These are phyloP conservation scores for Anthoceros angustus DNA, from an alignment of 225 moss, liverwort and hornwort species.

Conservation along the genomic window DNA sequence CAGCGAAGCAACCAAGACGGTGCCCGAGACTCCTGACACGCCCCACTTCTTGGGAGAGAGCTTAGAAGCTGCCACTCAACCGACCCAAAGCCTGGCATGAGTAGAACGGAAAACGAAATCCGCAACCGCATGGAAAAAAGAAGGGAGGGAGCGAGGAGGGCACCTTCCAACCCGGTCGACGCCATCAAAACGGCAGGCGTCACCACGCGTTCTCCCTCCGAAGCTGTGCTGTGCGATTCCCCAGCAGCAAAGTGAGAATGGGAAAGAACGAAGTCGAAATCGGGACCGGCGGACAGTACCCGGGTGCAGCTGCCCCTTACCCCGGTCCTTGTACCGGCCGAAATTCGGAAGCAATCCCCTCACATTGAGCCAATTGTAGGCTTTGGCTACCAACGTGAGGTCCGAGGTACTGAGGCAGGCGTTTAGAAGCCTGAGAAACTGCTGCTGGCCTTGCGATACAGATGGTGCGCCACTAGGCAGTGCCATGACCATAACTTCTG, in stretches of 20 bases:
- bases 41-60: constrained; percentile 99
- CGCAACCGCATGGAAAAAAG: neutral
- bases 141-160: neutral
- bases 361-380: constrained; percentile 57
- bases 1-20: constrained; percentile 39
- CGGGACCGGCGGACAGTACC: neutral
- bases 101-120: neutral
- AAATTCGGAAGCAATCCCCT: constrained; percentile 49
- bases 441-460: constrained; percentile 3
- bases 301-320: constrained; percentile 14
- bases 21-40: constrained; percentile 42
- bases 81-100: neutral
- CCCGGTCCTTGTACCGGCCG: constrained; percentile 54
- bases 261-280: constrained; percentile 5
- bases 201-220: constrained; percentile 51
- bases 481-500: neutral
- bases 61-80: constrained; percentile 47
- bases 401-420: constrained; percentile 44
- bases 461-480: neutral
- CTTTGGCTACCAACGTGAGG: constrained; percentile 51
- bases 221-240: constrained; percentile 23
- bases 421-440: constrained; percentile 53
- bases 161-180: constrained; percentile 67
- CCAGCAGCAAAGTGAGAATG: constrained; percentile 10
- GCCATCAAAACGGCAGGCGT: constrained; percentile 66